Base-by-base conservation (phyloP, 1,284 basidiomycete genomes). In the Sporisorium scitamineum region DNA sequence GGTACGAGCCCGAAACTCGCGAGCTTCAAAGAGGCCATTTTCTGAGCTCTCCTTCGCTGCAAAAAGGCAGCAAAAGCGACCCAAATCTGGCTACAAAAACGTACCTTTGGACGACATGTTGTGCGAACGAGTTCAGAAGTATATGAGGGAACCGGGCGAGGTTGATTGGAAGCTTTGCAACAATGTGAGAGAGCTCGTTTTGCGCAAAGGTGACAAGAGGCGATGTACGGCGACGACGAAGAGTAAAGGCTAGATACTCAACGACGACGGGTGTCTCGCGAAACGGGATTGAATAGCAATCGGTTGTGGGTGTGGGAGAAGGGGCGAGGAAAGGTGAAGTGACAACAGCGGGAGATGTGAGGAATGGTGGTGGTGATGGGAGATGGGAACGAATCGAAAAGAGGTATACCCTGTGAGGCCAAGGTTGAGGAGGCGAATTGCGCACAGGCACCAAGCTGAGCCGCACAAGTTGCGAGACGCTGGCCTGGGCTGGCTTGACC, bases 21-120 rank as follows among this genome's bases (percentile, higher is more conserved):
- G 16, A 18, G n/a, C 54, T 52, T 22, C 44, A 48, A 57, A 11
- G n/a, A 34, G 5, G 44, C 32, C 20, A 18, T 13, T 22, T 44
- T 16, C 29, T 5, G 2, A 2, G 5, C 27, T 2, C 29, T n/a
- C 11, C 31, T 16, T 20, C 10, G 31, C 11, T 22, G 18, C 42
- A 47, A 56, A n/a, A 37, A 16, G 22, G 34, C 27, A n/a, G 18
- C 26, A 14, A 31, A 41, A 31, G 9, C 13, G n/a, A 10, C 11
- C 11, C 5, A 20, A 29, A n/a, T 57, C 18, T 22, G 27, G n/a
- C 31, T 26, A 4, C n/a, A 27, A 10, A 48, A 20, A 72, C 76
- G 56, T 71, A 78, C 76, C 76, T 68, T 78, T 78, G 55, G 76
- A 78, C 54, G 76, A 78, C 76, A 78, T 78, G 32, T 51, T 61